Evolutionary conservation across 2,329 filamentous ascomycete species (phyloP), one percentile per base, ranked within the genome.

Genomic region (Lasiodiplodia theobromae): DNA sequence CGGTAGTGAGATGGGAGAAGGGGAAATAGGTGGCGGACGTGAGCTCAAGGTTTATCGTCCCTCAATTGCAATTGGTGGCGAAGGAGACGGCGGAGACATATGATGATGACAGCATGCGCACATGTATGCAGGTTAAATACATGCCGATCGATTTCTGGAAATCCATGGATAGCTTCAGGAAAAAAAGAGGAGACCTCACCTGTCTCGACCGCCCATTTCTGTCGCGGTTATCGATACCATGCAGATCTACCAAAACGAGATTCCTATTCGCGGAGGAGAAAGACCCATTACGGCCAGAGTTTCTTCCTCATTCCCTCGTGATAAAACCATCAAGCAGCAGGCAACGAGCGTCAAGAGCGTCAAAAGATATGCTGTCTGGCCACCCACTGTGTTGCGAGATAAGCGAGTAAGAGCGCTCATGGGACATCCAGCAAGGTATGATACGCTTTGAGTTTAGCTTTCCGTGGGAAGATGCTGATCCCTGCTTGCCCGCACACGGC

Each of bases 261-360:
- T 14, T 6, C 18, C 14, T 18, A 44, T 18, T 18, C 40, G 14
- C 16, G 14, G 18, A 18, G 5, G 16, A 18, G 7, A 3, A 18
- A 8, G 8, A 2, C 6, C 7, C 4, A 6, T 44, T 34, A 6
- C 16, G 16, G 14, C 5, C 16, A 8, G 16, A 8, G 3, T 44
- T 7, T 7, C 5, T n/a, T 18, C 14, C 40, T 44, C 40, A 7
- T 8, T 44, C 14, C 40, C 2, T 18, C 14, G 5, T 16, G 14
- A 44, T 18, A 18, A 44, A 34, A 34, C 8, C 31, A 34, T 34
- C 31, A 2, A 34, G 18, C 14, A 44, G 40, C 57, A 12, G 10
- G 57, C 25, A 18, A 18, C 57, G 23, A 62, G 57, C 57, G 57
- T 62, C 57, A 62, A 62, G 40, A 62, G 57, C 57, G 57, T 49